Evolutionary conservation across 2,329 filamentous ascomycete genomes (phyloP), one percentile per base, ranked within the genome.

Genomic region (Capronia coronata): DNA sequence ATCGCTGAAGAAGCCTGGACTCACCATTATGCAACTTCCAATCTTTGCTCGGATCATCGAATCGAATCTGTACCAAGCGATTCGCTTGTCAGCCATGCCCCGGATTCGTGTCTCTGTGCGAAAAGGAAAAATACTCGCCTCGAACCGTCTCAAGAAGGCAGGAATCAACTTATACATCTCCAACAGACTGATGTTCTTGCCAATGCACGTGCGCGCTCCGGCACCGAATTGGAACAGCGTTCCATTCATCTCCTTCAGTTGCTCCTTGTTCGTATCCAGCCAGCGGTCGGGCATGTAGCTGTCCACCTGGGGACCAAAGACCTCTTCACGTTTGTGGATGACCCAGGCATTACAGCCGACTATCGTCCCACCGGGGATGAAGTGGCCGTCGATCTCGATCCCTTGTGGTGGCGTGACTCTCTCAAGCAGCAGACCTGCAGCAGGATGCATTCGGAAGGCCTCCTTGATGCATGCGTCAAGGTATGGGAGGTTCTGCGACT

Each of bases 381-480:
- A 71, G 37, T 86, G 67, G 65, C 88, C 85, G 0, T 85, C 84
- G 10, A 81, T 69, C 63, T 78, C 90, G 0, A 64, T 67, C 54
- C 89, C 83, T 11, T 56, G 47, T 0, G 73, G 67, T 0, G 86
- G 86, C 0, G 87, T 83, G 39, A 90, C 72, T 52, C 87, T 77
- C 66, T 91, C 86, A 37, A 91, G 72, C 0, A 83, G 80, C 3
- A 90, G 69, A 0, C 85, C 86, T 0, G 83, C 76, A 0, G 86
- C 84, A 0, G 87, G 86, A 63, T 90, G 84, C 59, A 88, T 64
- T 10, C 86, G 79, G 70, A 90, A 86, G 3, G 83, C 79, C 65
- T 93, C 87, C 62, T 90, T 86, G 60, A 91, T 76, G 48, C 81
- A 82, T 2, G 86, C 86, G 61, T 89, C 84, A 4, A 93, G 78